A percentile compares a stretch with the other conserved stretches of the same genome.
Conservation (phyloP, 2,329 filamentous ascomycete genomes). For the Colletotrichum theobromicola region DNA sequence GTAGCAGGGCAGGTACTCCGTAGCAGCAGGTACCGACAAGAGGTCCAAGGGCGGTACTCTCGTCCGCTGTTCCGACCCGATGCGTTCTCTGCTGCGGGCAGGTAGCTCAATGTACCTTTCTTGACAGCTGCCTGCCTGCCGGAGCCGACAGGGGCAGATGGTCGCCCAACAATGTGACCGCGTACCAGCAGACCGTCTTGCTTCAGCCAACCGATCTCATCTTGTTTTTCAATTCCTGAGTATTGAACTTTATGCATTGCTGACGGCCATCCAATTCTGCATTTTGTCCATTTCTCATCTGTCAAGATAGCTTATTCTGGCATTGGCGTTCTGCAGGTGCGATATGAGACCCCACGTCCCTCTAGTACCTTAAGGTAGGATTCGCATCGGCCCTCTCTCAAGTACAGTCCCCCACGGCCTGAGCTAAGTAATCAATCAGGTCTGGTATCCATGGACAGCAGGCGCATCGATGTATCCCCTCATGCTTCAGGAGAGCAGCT, state of each 20-base stretch:
- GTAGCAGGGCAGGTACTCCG: too few relatives aligned
- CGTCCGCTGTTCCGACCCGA: background rate
- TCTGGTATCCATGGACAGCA: background rate
- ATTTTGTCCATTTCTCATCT: background rate
- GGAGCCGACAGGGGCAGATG: background rate
- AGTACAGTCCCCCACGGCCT: background rate
- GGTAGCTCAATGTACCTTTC: background rate
- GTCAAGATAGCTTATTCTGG: background rate
- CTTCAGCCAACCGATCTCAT: background rate
- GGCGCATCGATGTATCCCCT: background rate
- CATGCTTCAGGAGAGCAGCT: background rate
- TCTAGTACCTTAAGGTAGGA: too few relatives aligned
- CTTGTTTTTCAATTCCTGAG: background rate
- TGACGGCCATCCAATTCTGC: background rate
- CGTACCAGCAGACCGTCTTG: background rate
- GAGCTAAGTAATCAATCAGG: background rate
- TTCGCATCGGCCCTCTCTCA: background rate
- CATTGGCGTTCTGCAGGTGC: background rate
- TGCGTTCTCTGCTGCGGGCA: background rate
- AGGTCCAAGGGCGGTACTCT: background rate
- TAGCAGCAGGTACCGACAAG: background rate
- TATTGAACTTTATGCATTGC: background rate
- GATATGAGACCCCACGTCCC: too few relatives aligned
- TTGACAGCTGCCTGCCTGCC: background rate
- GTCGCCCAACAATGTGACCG: background rate